Percentiles rank a stretch among this genome's conserved stretches.
Conservation (phyloP, 73 alveolate genomes). For the Symbiodinium natans region DNA sequence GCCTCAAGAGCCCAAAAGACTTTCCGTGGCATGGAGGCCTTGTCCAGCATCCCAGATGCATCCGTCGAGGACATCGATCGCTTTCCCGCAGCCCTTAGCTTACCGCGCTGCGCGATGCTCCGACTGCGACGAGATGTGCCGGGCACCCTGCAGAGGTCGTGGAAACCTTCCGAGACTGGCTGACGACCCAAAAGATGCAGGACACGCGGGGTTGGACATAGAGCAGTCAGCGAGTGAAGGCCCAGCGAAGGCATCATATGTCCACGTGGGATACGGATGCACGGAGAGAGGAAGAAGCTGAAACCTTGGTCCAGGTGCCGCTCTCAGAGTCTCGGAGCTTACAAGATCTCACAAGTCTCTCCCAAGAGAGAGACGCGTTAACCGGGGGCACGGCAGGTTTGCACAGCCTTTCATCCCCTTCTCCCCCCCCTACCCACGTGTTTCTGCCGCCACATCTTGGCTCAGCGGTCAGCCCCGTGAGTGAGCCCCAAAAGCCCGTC, state of each 20-base stretch:
- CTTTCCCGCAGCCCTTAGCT: constrained; percentile 28
- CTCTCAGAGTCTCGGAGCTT: not conserved
- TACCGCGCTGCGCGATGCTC: not conserved
- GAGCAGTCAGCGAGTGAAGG: too few species aligned
- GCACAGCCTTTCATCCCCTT: too few species aligned
- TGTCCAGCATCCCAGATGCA: constrained; percentile 68
- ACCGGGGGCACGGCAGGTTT: too few species aligned
- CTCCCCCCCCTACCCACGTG: too few species aligned
- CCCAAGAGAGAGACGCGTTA: not conserved
- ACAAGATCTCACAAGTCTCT: too few species aligned
- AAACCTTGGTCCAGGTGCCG: constrained; percentile 37
- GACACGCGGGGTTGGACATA: not conserved
- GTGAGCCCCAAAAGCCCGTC: not conserved
- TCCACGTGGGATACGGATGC: too few species aligned
- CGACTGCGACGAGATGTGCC: not conserved
- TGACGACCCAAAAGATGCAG: not conserved
- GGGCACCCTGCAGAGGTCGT: constrained; percentile 22
- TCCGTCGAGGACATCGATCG: constrained; percentile 78
- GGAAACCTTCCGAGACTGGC: constrained; percentile 65
- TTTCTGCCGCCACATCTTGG: not conserved
- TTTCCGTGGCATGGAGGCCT: constrained; percentile 58
- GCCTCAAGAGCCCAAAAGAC: too few species aligned
- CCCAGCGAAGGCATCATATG: too few species aligned
- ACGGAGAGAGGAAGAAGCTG: constrained; percentile 60
- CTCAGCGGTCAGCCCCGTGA: constrained; percentile 16